Base-by-base conservation (phyloP, 2,329 filamentous ascomycete genomes). In the Chrysosphaeria jannelii region DNA sequence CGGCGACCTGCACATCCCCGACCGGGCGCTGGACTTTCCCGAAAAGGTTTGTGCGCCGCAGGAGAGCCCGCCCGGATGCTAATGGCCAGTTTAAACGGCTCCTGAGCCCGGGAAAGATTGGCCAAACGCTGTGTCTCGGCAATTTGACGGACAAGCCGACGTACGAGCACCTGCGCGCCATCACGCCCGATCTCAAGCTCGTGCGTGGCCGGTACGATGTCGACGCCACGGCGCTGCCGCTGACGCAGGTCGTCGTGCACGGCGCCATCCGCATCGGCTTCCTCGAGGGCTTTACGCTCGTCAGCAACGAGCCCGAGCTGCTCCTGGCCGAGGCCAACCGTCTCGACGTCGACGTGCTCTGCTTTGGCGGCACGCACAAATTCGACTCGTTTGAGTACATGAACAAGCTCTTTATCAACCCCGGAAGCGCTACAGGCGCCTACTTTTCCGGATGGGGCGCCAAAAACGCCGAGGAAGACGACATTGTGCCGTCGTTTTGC, bases 1-100 rank as follows among this genome's bases (percentile, higher is more conserved):
- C 35, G 76, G 76, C 43, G 78, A 90, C 50, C 62, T 90, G 25
- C 78, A 89, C 51, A 89, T 90, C 47, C 78, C 78, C 36, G 78
- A 90, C 46, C 59, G 78, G 42, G 78, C 76, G 36, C 65, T 85
- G 32, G 78, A 89, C 44, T 79, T 90, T 38, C 78, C 78, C 28
- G 57, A 69, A 44, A 89, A 89, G 65, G 76, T 78, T 25, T 21
- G 19, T 18, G 16, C 7, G 16, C 16, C 16, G 16, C 16, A n/a
- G n/a, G n/a, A n/a, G n/a, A n/a, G n/a, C 12, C 12, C 19, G 4
- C 10, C 20, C n/a, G n/a, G n/a, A n/a, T n/a, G n/a, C 8, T 16
- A 18, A 7, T 18, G 16, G n/a, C 25, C 42, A 79, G 71, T 79
- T 79, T 53, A 75, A 74, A 43, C 78, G 78, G 43, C 69, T 79